phyloP scores from a whole-genome alignment of 1,139 yeast species.

The Martiniozyma asiatica region DNA sequence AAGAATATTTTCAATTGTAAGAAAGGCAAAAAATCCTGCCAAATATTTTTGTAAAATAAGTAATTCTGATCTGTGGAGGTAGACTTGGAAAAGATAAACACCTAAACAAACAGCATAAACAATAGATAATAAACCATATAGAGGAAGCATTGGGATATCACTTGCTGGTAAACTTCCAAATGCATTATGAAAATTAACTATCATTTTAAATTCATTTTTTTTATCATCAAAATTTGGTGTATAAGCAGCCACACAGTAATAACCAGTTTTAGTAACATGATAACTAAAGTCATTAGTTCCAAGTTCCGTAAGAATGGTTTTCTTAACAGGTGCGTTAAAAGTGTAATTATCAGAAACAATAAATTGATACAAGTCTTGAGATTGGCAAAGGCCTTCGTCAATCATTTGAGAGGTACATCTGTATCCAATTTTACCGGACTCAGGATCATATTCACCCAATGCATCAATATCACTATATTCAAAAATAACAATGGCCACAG shows the following conservation, averaged over 20 bases:
- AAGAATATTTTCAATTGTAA: constrained; percentile 74
- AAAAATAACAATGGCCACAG: constrained; percentile 60
- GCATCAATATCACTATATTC: constrained; percentile 69
- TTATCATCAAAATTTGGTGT: constrained; percentile 23
- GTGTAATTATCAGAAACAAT: constrained; percentile 33
- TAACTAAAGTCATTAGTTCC: constrained; percentile 57
- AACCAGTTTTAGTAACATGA: constrained; percentile 65
- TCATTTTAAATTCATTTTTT: constrained; percentile 38
- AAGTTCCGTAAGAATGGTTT: constrained; percentile 40
- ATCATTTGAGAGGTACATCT: constrained; percentile 72
- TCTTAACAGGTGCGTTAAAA: constrained; percentile 37
- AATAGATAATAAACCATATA: constrained; percentile 77
- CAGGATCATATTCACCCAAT: constrained; percentile 42
- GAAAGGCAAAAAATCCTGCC: constrained; percentile 71
- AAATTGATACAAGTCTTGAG: constrained; percentile 47
- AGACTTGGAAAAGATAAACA: constrained; percentile 74
- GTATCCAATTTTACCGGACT: constrained; percentile 32
- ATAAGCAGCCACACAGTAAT: constrained; percentile 77
- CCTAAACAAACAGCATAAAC: constrained; percentile 74
- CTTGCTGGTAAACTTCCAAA: constrained; percentile 83
- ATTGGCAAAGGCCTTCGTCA: constrained; percentile 41
- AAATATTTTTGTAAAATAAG: constrained; percentile 85
- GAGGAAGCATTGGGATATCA: constrained; percentile 82
- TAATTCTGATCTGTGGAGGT: constrained; percentile 77
- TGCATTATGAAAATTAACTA: constrained; percentile 75